Evolutionary conservation across 352 stramenopile species (phyloP).

Genomic region (Elongisporangium anandrum): DNA sequence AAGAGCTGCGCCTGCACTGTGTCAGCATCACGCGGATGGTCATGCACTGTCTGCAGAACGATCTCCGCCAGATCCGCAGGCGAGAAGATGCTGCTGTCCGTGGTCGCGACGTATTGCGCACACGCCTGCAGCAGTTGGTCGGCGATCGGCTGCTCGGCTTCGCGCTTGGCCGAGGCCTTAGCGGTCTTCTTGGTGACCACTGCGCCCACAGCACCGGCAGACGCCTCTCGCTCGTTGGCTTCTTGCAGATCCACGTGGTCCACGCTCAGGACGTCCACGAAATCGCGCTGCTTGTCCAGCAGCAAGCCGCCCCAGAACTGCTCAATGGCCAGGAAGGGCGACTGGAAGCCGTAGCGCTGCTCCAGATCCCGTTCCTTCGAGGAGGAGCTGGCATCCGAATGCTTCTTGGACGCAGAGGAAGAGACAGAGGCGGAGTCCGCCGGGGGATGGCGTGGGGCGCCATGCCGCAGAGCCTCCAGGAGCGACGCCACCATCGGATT

Average conservation of each 20-base stretch:
- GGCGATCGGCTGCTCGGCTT: slow-evolving; percentile 5
- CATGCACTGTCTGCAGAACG: slow-evolving; percentile 59
- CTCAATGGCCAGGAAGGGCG: slow-evolving; percentile 27
- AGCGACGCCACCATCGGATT: neutral
- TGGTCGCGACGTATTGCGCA: slow-evolving; percentile 22
- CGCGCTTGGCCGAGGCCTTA: slow-evolving; percentile 15
- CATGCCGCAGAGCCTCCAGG: neutral
- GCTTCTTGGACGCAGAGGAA: neutral
- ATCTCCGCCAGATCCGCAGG: slow-evolving; percentile 62
- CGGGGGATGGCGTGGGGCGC: neutral
- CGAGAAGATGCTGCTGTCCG: slow-evolving; percentile 50
- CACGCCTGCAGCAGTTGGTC: slow-evolving; percentile 45
- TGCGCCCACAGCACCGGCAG: slow-evolving; percentile 31
- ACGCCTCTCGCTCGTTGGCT: slow-evolving; percentile 49
- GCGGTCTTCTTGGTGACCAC: slow-evolving; percentile 46
- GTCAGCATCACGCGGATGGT: slow-evolving; percentile 46
- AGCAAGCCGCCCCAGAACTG: slow-evolving; percentile 26
- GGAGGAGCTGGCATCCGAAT: neutral
- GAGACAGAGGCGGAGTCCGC: neutral
- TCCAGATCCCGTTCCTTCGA: slow-evolving; percentile 3
- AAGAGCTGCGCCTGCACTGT: slow-evolving; percentile 73
- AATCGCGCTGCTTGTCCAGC: slow-evolving; percentile 18
- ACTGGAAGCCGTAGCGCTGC: slow-evolving; percentile 19
- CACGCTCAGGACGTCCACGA: slow-evolving; percentile 51
- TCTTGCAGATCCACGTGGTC: slow-evolving; percentile 46